These are phyloP conservation scores for Xylariales sp. DNA, from an alignment of 2,329 filamentous ascomycete species.

Conservation along the genomic window DNA sequence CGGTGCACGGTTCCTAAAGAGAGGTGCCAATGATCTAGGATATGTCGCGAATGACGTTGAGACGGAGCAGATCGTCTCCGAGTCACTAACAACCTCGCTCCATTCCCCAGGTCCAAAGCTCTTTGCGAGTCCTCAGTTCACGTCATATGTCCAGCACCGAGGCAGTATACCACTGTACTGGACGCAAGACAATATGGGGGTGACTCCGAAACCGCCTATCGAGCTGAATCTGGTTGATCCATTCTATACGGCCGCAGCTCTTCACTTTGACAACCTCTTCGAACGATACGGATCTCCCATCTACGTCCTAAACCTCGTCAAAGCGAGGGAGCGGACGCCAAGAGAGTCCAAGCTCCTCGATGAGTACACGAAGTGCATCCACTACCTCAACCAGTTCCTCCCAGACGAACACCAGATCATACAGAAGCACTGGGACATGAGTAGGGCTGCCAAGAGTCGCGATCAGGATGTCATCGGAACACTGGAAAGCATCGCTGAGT, in stretches of 20 bases:
- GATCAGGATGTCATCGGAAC: constrained; percentile 93
- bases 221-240: constrained; percentile 93
- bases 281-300: constrained; percentile 88
- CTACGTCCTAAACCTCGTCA: constrained; percentile 88
- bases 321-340: constrained; percentile 80
- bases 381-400: constrained; percentile 91
- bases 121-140: constrained; percentile 86
- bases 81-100: constrained; percentile 90
- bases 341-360: constrained; percentile 85
- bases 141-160: constrained; percentile 93
- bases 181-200: constrained; percentile 93
- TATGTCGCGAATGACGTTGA: constrained; percentile 99
- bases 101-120: constrained; percentile 82
- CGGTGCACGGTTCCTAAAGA: constrained; percentile 88
- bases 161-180: constrained; percentile 96
- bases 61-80: constrained; percentile 96
- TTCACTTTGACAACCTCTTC: constrained; percentile 95
- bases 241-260: constrained; percentile 86
- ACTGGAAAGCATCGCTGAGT: constrained; percentile 82
- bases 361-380: constrained; percentile 82
- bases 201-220: constrained; percentile 94
- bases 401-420: constrained; percentile 80
- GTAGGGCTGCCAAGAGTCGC: constrained; percentile 82
- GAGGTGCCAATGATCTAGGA: constrained; percentile 88
- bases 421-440: constrained; percentile 98